phyloP scores from a whole-genome alignment of 192 early-diverging fungal genomes.

The Coemansia sp. region DNA sequence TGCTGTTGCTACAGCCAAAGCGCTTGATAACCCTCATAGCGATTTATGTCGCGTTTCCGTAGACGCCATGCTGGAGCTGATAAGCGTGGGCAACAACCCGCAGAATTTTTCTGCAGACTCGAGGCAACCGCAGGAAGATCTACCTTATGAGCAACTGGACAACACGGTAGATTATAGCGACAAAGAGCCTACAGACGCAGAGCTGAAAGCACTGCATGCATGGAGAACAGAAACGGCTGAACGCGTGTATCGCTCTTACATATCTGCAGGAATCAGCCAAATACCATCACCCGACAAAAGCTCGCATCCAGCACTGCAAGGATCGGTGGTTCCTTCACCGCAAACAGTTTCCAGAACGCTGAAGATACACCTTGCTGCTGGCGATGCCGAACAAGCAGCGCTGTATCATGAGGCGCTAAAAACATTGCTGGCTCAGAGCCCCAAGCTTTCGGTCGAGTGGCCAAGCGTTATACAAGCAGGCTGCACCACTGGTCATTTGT shows the following conservation, averaged over 20 bases:
- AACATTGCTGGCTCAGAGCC: constrained; percentile 7
- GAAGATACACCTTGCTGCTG: constrained; percentile 14
- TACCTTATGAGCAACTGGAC: constrained; percentile 24
- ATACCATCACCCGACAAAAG: constrained; percentile 33
- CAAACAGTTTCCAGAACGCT: constrained; percentile 23
- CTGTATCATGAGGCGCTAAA: constrained; percentile 31
- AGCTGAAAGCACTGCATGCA: neutral
- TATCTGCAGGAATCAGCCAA: constrained; percentile 35
- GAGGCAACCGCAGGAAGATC: constrained; percentile 9
- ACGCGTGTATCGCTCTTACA: constrained; percentile 36
- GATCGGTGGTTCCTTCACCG: constrained; percentile 32
- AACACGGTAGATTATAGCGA: constrained; percentile 8
- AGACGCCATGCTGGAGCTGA: constrained; percentile 12
- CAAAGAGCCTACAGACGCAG: neutral
- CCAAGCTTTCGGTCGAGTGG: constrained; percentile 12
- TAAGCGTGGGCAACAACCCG: constrained; percentile 29
- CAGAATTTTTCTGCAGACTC: constrained; percentile 1
- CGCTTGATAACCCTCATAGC: constrained; percentile 6
- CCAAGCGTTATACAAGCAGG: constrained; percentile 3
- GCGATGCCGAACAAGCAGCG: constrained; percentile 27
- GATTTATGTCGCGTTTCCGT: constrained; percentile 5
- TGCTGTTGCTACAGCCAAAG: neutral
- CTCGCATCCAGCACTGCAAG: constrained; percentile 19
- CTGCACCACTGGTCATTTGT: constrained; percentile 15
- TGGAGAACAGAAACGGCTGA: constrained; percentile 43